phyloP scores from a whole-genome alignment of 1,284 basidiomycete genomes.

The Phlebopus sp. region DNA sequence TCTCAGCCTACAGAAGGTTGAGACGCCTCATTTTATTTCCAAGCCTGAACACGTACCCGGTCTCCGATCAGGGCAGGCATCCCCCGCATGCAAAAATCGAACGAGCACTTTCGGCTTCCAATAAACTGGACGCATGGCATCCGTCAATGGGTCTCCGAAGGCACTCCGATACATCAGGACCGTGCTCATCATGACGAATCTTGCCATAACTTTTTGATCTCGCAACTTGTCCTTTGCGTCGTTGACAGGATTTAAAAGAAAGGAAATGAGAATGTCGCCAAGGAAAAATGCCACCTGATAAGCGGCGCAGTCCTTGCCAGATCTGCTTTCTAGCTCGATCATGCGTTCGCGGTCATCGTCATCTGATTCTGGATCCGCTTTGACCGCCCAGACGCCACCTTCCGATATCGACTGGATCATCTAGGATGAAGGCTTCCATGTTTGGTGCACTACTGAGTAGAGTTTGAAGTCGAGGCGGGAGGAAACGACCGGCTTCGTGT shows the following conservation, averaged over 20 bases:
- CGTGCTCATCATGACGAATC: constrained; percentile 26
- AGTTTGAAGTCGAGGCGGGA: constrained; percentile 23
- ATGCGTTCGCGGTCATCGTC: constrained; percentile 17
- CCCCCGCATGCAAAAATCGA: constrained; percentile 27
- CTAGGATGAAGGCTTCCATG: constrained; percentile 25
- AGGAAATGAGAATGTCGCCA: constrained; percentile 24
- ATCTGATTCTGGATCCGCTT: constrained; percentile 23
- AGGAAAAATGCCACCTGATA: constrained; percentile 26
- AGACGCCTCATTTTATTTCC: neutral
- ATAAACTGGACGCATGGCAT: constrained; percentile 29
- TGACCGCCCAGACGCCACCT: constrained; percentile 20
- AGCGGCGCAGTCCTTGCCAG: constrained; percentile 23
- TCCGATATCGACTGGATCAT: constrained; percentile 29
- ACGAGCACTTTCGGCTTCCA: constrained; percentile 14
- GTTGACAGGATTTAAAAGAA: constrained; percentile 15
- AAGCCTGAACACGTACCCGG: constrained; percentile 18
- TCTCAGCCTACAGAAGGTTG: constrained; percentile 14
- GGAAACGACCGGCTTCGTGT: constrained; percentile 24
- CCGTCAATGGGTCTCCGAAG: constrained; percentile 28
- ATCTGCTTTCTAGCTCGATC: constrained; percentile 11
- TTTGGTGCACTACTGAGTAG: constrained; percentile 18
- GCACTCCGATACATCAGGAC: constrained; percentile 14
- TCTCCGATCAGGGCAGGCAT: constrained; percentile 28
- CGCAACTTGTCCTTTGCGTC: constrained; percentile 20
- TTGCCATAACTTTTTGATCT: constrained; percentile 17